Percentiles rank a stretch among this genome's conserved stretches.
Conservation (phyloP, 768 basidiomycete species). For the Brasilioporus rufonigricans region DNA sequence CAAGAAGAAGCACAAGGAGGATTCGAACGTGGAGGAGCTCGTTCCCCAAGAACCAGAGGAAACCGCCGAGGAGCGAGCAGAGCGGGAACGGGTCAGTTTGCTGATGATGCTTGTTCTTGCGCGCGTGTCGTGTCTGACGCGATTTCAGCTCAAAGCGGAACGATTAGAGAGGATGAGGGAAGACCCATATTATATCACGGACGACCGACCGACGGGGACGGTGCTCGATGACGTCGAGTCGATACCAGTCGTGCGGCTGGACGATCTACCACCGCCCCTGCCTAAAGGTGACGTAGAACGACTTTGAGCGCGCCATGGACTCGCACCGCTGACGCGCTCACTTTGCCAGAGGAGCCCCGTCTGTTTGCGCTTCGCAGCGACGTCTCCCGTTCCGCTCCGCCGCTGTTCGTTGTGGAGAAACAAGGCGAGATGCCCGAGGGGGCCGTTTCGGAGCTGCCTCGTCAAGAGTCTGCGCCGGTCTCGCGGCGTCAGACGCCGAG, state of each 20-base stretch:
- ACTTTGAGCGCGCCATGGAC: background rate
- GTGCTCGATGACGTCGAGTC: conserved; percentile 70
- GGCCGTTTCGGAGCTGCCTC: conserved; percentile 23
- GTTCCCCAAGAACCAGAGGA: conserved; percentile 45
- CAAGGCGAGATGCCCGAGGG: conserved; percentile 85
- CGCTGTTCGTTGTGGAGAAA: conserved; percentile 65
- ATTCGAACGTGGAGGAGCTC: conserved; percentile 22
- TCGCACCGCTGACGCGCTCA: conserved; percentile 29
- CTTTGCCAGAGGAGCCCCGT: conserved; percentile 34
- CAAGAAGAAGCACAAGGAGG: conserved; percentile 44
- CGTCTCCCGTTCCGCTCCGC: conserved; percentile 38
- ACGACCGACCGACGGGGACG: conserved; percentile 46
- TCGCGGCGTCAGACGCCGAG: conserved; percentile 24
- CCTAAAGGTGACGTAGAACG: conserved; percentile 27
- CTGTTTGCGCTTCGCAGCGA: conserved; percentile 46
- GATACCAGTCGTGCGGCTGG: conserved; percentile 87
- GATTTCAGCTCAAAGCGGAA: conserved; percentile 65
- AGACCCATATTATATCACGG: conserved; percentile 90
- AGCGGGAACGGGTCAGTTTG: conserved; percentile 60
- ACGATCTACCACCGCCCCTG: conserved; percentile 59
- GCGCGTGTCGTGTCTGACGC: conserved; percentile 2
- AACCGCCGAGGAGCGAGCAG: conserved; percentile 56
- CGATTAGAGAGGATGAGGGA: conserved; percentile 73
- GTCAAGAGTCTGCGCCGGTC: conserved; percentile 26
- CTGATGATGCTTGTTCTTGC: no score